A percentile compares a stretch with the other conserved stretches of the same genome.
phyloP scores from a whole-genome alignment of 192 early-diverging fungal species.

The Coemansia sp. region DNA sequence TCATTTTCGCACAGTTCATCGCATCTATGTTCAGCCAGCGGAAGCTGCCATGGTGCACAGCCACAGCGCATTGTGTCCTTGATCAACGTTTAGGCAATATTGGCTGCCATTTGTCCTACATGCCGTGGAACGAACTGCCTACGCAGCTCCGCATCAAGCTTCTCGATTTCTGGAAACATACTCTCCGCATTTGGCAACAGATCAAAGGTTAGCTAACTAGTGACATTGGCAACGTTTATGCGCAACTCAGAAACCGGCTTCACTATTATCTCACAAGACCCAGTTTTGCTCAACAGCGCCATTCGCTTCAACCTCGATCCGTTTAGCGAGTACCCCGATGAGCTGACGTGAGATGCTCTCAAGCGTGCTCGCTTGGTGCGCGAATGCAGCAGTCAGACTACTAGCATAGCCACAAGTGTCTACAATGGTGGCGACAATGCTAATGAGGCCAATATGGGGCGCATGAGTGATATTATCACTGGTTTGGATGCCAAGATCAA shows the following conservation, averaged over 20 bases:
- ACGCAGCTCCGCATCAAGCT: too few species aligned
- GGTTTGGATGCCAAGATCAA: conserved; percentile 72
- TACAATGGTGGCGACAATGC: not conserved
- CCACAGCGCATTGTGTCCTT: too few species aligned
- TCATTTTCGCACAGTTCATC: too few species aligned
- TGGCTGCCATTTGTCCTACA: too few species aligned
- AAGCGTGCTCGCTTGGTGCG: conserved; percentile 68
- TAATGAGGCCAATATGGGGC: conserved; percentile 4
- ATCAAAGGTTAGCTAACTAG: too few species aligned
- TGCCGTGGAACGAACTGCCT: too few species aligned
- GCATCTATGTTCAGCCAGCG: too few species aligned
- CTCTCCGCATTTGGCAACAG: too few species aligned
- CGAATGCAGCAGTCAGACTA: conserved; percentile 11
- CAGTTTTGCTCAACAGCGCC: conserved; percentile 72
- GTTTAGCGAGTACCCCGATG: conserved; percentile 73
- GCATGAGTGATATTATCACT: conserved; percentile 39
- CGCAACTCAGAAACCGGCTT: conserved; percentile 20
- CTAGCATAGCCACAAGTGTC: not conserved
- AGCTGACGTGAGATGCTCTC: conserved; percentile 72
- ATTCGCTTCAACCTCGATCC: conserved; percentile 88
- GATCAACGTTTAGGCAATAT: too few species aligned
- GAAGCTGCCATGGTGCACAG: too few species aligned
- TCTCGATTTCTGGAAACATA: too few species aligned
- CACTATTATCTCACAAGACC: conserved; percentile 90
- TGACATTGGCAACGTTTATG: too few species aligned